Evolutionary conservation across 352 stramenopile genomes (phyloP), one percentile per base, ranked within the genome.

Genomic region (Blastocystis sp.): DNA sequence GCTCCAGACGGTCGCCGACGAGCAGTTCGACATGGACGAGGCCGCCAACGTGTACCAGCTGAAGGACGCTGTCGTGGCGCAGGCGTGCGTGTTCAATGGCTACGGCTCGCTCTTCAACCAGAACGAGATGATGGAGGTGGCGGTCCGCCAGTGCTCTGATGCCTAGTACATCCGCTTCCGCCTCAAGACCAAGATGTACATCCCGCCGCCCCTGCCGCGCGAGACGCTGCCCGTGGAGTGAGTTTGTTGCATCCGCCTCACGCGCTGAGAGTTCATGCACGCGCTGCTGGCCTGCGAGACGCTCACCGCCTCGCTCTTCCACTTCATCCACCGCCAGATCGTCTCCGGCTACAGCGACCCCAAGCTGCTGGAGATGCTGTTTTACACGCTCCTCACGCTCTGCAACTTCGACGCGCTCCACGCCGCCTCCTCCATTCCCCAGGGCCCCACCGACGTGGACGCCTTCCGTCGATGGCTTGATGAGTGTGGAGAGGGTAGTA

Each of bases 331-430:
- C 10, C 14, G 23, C 4, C 70, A 81, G 43, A 65, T 81, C 70
- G 23, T 17, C 2, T 38, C 19, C 4, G 40, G 40, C 28, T 81
- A 81, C 61, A 9, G 7, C 14, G 59, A 81, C 53, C 17, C 43
- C 40, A 81, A 81, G 40, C 59, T 81, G 14, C 19, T 81, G 21
- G 70, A 81, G 19, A 53, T 81, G 70, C 17, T 81, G n/a, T 28
- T 81, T 11, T 81, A 81, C 65, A 14, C 65, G 19, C 19, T 81
- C 45, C 21, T 64, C 21, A 45, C 38, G 34, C 41, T 66, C 40
- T 19, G 38, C n/a, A 43, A 52, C 19, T 34, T 65, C 43, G 70
- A 81, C 45, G 38, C 19, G 23, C 28, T 38, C 69, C 69, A 79
- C 21, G 14, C 40, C 53, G n/a, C 9, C n/a, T 62, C n/a, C 23